Evolutionary conservation across 2,329 filamentous ascomycete genomes (phyloP).

Genomic region (Claviceps sp.): DNA sequence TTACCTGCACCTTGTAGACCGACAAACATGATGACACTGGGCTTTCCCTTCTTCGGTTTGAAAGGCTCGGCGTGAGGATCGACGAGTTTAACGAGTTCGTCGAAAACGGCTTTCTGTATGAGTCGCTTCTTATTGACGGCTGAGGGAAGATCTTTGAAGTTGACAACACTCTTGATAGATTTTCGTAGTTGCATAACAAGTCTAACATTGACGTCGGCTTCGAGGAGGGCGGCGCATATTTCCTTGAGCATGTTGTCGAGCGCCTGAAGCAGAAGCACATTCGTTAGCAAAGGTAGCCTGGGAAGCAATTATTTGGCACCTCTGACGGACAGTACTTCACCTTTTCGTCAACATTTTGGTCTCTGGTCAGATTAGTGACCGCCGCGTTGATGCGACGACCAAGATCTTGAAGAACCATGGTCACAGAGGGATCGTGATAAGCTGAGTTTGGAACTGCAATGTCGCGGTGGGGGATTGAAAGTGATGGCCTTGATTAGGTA

Average conservation of each 20-base stretch:
- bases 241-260: constrained; percentile 98
- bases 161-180: constrained; percentile 80
- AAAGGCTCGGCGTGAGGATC: constrained; percentile 92
- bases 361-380: constrained; percentile 82
- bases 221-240: constrained; percentile 87
- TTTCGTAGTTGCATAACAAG: constrained; percentile 85
- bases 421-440: constrained; percentile 1
- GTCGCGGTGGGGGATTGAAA: too few relatives aligned
- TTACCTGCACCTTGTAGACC: constrained; percentile 96
- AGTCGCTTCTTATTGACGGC: constrained; percentile 96
- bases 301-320: background rate
- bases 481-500: too few relatives aligned
- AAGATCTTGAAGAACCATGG: constrained; percentile 97
- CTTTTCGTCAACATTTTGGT: constrained; percentile 93
- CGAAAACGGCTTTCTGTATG: constrained; percentile 95
- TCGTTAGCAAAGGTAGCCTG: background rate
- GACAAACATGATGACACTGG: constrained; percentile 99
- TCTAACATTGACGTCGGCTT: constrained; percentile 93
- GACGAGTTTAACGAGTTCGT: constrained; percentile 89
- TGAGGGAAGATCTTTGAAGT: constrained; percentile 84
- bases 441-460: constrained; percentile 1
- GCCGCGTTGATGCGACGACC: constrained; percentile 97
- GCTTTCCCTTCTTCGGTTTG: constrained; percentile 90
- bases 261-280: constrained; percentile 38
- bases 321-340: constrained; percentile 27